A percentile compares a stretch with the other conserved stretches of the same genome.
phyloP scores from a whole-genome alignment of 331 rosid species.

The Telfairia occidentalis region DNA sequence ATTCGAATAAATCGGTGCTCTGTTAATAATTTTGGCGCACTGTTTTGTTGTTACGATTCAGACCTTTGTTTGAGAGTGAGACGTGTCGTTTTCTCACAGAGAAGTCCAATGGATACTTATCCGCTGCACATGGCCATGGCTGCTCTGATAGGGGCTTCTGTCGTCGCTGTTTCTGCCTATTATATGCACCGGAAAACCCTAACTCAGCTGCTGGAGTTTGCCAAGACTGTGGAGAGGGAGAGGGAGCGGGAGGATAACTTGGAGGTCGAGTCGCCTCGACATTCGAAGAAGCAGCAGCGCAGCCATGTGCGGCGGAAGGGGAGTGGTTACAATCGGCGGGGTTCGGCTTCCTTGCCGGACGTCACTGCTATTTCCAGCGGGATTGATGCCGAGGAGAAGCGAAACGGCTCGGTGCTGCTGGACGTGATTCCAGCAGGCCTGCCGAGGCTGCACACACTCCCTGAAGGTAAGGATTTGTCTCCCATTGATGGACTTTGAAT shows the following conservation, averaged over 20 bases:
- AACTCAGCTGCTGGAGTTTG: constrained; percentile 72
- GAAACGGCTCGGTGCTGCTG: constrained; percentile 38
- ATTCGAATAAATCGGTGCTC: constrained; percentile 16
- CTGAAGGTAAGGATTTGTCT: constrained; percentile 54
- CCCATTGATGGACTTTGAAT: constrained; percentile 12
- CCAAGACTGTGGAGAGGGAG: constrained; percentile 62
- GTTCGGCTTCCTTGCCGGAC: constrained; percentile 68
- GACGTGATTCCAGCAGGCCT: constrained; percentile 77
- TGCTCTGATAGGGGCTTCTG: constrained; percentile 85
- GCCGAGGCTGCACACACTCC: constrained; percentile 77
- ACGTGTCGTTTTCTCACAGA: neutral
- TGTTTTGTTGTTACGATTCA: constrained; percentile 48
- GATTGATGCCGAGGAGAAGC: constrained; percentile 36
- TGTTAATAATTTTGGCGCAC: neutral
- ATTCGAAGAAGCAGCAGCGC: constrained; percentile 37
- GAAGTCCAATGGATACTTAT: constrained; percentile 48
- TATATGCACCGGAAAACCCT: constrained; percentile 91
- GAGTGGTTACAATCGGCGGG: constrained; percentile 30
- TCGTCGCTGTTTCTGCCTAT: constrained; percentile 81
- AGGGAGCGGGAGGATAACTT: constrained; percentile 23
- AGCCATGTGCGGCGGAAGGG: constrained; percentile 30
- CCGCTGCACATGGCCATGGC: constrained; percentile 87
- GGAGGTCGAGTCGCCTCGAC: constrained; percentile 37
- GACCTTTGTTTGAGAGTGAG: neutral
- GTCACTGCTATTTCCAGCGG: constrained; percentile 50